Base-by-base conservation (phyloP, 2,329 filamentous ascomycete species). In the Cercospora beticola region DNA sequence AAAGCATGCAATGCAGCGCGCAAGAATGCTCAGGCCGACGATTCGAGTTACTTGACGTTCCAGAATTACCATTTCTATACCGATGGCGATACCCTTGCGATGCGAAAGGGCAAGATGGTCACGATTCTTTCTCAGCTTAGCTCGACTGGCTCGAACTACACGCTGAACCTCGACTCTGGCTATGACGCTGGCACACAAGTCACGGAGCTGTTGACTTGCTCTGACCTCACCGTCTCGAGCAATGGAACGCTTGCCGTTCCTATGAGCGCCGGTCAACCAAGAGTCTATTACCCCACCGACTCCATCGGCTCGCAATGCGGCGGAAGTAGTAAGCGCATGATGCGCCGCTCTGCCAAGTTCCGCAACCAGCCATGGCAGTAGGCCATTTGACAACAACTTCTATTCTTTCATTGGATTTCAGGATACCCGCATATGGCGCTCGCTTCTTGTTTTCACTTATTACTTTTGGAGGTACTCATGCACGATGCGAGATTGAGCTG, bases 1-100 rank as follows among this genome's bases (percentile, higher is more conserved):
- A 72, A 75, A 3, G 79, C 74, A 5, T 75, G 87, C 26, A 89
- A 88, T 74, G 78, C 80, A 60, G 80, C 87, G 56, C 85, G 87
- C 36, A 81, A 77, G 76, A 77, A 81, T 58, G 81, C 81, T 18
- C 82, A 83, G 59, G 72, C 74, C 63, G 76, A 80, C 9, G 79
- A 80, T 56, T 68, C 71, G 21, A 69, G 70, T 9, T 86, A 84
- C 70, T 71, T 83, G 5, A 76, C 75, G 5, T 82, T 80, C 71
- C 77, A 79, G 68, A 81, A 79, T 43, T 76, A 75, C 54, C 73
- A 80, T 2, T 71, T 82, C 63, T 82, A 82, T 72, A 79, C 78
- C 16, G 81, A 83, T 72, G 74, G 70, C 62, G 76, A 78, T 70
- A 81, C 76, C 18, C 76, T 87, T n/a, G 83, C 78, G 18, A 79